A percentile compares a stretch with the other conserved stretches of the same genome.
phyloP scores from a whole-genome alignment of 2,329 filamentous ascomycete species.

The Paracamarosporium sp. region DNA sequence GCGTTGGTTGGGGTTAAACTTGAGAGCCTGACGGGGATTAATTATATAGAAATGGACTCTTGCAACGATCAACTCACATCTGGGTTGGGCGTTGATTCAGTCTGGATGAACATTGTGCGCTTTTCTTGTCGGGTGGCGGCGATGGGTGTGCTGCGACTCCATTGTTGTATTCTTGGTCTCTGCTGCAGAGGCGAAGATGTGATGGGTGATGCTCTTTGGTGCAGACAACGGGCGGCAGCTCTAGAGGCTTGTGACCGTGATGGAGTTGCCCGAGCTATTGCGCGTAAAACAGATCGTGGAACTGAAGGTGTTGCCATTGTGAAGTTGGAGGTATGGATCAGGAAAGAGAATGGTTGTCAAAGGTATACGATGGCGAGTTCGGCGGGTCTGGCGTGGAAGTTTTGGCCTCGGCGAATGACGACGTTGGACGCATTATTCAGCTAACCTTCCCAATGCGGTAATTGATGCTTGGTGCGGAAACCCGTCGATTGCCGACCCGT shows the following conservation, averaged over 20 bases:
- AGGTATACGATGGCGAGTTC: constrained; percentile 1
- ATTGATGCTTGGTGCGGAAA: too few relatives aligned
- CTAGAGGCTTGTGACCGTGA: constrained; percentile 28
- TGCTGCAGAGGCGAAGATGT: constrained; percentile 38
- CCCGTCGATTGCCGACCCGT: not conserved
- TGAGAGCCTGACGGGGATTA: constrained; percentile 65
- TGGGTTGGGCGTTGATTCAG: constrained; percentile 90
- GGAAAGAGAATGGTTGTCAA: not conserved
- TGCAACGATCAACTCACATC: constrained; percentile 62
- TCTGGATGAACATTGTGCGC: constrained; percentile 96
- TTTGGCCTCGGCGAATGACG: constrained; percentile 7
- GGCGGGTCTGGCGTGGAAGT: constrained; percentile 5
- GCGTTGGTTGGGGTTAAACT: constrained; percentile 90
- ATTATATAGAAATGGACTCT: not conserved
- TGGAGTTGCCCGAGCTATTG: constrained; percentile 30
- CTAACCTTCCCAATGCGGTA: not conserved
- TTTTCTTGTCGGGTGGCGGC: constrained; percentile 25
- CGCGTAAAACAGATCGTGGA: constrained; percentile 37
- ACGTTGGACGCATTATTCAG: constrained; percentile 3
- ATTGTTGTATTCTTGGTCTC: constrained; percentile 37
- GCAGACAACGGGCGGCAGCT: constrained; percentile 43
- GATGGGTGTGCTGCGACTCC: constrained; percentile 21
- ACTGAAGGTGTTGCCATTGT: constrained; percentile 37
- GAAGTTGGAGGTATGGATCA: not conserved
- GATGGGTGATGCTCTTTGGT: constrained; percentile 41